Base-by-base conservation (phyloP, 805 yeast species). In the Lipomyces sp. region DNA sequence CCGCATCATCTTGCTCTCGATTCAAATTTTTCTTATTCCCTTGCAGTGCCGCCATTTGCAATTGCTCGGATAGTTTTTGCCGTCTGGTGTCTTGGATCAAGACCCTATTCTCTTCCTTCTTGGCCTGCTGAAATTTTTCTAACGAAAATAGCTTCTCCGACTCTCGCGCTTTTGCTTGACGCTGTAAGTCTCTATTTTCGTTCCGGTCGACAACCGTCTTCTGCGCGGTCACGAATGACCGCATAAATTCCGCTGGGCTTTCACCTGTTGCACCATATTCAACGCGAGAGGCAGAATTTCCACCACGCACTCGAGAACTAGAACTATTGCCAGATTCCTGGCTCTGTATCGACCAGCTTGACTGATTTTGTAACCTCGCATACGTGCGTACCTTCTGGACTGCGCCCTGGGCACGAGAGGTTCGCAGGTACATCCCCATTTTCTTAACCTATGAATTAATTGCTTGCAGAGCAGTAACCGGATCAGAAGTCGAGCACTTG, bases 371-470 rank as follows among this genome's bases (percentile, higher is more conserved):
- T 53, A 53, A 18, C 56, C 35, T 53, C 56, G 35, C 35, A 32
- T n/a, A 53, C 56, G 24, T 53, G 3, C 35, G 33, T 7, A 53
- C 18, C 29, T 53, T 32, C 33, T 30, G 33, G 35, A 15, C 33
- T 53, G 56, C 56, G 18, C 35, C 18, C 15, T 53, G 35, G 33
- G 56, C 56, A 13, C 33, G 35, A 53, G 35, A 53, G 4, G 35
- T 53, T 11, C 35, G 18, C 0, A 30, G 18, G n/a, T 53, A 15
- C 35, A 33, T 33, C 18, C 56, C 56, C 33, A 30, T 33, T 13
- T 13, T 8, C 34, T 8, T 32, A 6, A 13, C 24, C 24, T 24
- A 24, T 24, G 24, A 24, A 24, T 24, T 24, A 24, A 24, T 24
- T 24, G 24, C 24, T 1, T 24, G 24, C 24, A 24, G 24, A 1